Evolutionary conservation across 257 asterid genomes (phyloP), one percentile per base, ranked within the genome.

Genomic region (Penstemon davidsonii): DNA sequence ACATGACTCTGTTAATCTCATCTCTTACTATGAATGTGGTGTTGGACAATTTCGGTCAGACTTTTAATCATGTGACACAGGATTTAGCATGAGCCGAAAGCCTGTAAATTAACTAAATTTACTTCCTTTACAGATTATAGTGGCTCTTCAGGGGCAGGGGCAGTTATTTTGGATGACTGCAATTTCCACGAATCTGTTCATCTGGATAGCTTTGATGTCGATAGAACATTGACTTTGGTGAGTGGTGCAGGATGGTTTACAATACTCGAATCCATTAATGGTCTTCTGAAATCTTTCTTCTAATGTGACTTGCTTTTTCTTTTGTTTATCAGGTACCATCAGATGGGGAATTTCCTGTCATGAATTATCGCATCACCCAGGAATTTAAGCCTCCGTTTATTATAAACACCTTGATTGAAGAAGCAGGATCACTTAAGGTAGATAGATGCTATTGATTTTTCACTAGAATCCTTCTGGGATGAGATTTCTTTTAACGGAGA

Each of bases 361-460:
- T 94, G 99, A 94, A 94, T 74, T 94, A 94, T 80, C 96, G 99
- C 59, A 91, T 94, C 73, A 91, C 99, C 43, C 97, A 94, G 81
- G 99, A 94, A 84, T 91, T 94, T 84, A 94, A 94, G 84, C 98
- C 99, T 67, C 99, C 99, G 46, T 94, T 94, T 71, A 80, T 96
- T 62, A 73, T 94, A 55, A 91, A 89, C 70, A 75, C 96, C 78
- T 83, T 94, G 80, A 86, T 94, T 73, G 99, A 94, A 82, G 96
- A 88, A 85, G 96, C 99, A 39, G 96, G 96, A 47, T 72, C 87
- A 12, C 92, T 83, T 44, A 94, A 85, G 97, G 99, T 94, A 83
- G 46, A 52, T 94, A 83, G 46, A 52, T 47, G 11, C 5, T 69
- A 53, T 10, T 60, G 60, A 69, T 46, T 46, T 33, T 54, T 57